Evolutionary conservation across 768 basidiomycete species (phyloP), one percentile per base, ranked within the genome.

Genomic region (Leccinum ochraceum): DNA sequence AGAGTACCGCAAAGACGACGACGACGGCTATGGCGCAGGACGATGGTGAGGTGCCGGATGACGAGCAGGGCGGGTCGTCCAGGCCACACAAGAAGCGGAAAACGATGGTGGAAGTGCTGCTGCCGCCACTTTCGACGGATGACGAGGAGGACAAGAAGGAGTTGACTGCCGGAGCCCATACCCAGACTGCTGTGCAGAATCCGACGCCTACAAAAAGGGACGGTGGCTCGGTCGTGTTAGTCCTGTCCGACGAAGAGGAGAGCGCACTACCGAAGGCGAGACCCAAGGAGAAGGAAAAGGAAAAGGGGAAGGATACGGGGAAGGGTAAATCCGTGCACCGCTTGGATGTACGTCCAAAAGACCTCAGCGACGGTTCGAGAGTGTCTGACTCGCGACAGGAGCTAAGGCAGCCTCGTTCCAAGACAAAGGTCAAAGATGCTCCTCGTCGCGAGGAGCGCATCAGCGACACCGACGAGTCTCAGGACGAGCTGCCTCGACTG

Each of bases 41-140:
- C 3, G 28, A 22, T 2, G 48, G 17, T 16, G 50, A 5, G 2
- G 30, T 5, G 6, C 34, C 53, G 24, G 24, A 0, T 1, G 60
- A 52, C 0, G 59, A 57, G 24, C 17, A 39, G 8, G 10, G 1
- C 20, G 63, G 63, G 14, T 24, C 34, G 22, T 28, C 58, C 0
- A 53, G 67, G 17, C 70, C 67, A 6, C 51, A 6, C 42, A 73
- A 73, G 61, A 73, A 61, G 57, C 68, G 51, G 9, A 73, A 44
- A 34, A 49, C 34, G 42, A n/a, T 11, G 2, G 32, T 63, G 24
- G 63, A 68, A 6, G 36, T 22, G 4, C 24, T 52, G 14, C 22
- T 74, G 0, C 59, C 67, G 0, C 54, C 63, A 0, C 20, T 69
- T 3, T 60, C 68, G 5, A 58, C 65, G 14, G 59, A 63, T 10